phyloP scores from a whole-genome alignment of 2,329 filamentous ascomycete genomes.

The Fusarium equiseti region DNA sequence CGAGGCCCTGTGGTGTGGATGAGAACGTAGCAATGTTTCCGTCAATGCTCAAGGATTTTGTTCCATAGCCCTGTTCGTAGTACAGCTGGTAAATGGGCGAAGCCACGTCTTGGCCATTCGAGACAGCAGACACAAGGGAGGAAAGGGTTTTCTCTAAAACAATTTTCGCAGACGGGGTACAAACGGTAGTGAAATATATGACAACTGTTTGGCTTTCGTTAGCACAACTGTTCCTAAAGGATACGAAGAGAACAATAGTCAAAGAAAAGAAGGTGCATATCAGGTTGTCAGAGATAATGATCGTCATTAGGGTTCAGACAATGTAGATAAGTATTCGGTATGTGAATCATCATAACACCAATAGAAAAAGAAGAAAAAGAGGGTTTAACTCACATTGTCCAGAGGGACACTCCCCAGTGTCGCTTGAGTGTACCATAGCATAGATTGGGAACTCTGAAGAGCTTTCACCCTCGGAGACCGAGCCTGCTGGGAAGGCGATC shows the following conservation, averaged over 20 bases:
- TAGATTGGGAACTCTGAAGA: slow-evolving; percentile 63
- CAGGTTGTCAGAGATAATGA: slow-evolving; percentile 89
- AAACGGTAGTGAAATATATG: slow-evolving; percentile 55
- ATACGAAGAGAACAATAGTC: slow-evolving; percentile 13
- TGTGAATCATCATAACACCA: slow-evolving; percentile 83
- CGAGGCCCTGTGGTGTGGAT: slow-evolving; percentile 71
- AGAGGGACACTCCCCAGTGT: slow-evolving; percentile 89
- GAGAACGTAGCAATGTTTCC: slow-evolving; percentile 68
- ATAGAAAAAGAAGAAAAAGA: slow-evolving; percentile 46
- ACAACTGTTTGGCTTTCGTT: slow-evolving; percentile 49
- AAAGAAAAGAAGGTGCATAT: slow-evolving; percentile 60
- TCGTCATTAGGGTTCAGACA: slow-evolving; percentile 96
- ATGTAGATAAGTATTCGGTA: slow-evolving; percentile 99
- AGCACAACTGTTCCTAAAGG: slow-evolving; percentile 47
- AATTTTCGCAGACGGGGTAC: slow-evolving; percentile 51
- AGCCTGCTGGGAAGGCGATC: slow-evolving; percentile 71
- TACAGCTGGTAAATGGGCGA: slow-evolving; percentile 63
- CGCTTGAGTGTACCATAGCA: slow-evolving; percentile 82
- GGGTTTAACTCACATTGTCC: slow-evolving; percentile 83
- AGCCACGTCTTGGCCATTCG: slow-evolving; percentile 47
- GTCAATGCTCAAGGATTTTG: slow-evolving; percentile 49
- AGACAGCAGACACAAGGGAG: slow-evolving; percentile 54
- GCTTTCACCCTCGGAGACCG: slow-evolving; percentile 54
- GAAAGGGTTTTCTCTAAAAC: slow-evolving; percentile 57
- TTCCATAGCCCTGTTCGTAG: slow-evolving; percentile 64